Conservation (phyloP, 2,329 filamentous ascomycete species). For the Peltaster fructicola region DNA sequence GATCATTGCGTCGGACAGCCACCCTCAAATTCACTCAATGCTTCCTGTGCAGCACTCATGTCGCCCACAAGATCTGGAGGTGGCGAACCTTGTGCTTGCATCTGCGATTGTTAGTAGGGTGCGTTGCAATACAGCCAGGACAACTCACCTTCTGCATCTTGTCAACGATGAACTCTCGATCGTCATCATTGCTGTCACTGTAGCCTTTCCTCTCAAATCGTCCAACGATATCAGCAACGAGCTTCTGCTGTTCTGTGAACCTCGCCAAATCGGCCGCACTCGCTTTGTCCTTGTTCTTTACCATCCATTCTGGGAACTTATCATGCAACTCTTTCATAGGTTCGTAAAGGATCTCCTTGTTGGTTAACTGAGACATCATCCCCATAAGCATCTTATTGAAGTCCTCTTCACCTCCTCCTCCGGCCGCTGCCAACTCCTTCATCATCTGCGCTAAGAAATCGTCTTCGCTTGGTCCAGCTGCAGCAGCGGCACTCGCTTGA, state of each 20-base stretch:
- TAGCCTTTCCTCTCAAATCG: conserved; percentile 76
- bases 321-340: conserved; percentile 94
- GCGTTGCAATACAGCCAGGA: conserved; percentile 1
- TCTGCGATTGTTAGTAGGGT: conserved; percentile 43
- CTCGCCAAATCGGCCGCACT: conserved; percentile 56
- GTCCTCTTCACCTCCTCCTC: conserved; percentile 51
- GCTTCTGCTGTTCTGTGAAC: conserved; percentile 60
- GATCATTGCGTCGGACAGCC: conserved; percentile 44
- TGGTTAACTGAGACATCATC: conserved; percentile 98
- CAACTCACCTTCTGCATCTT: conserved; percentile 81
- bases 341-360: conserved; percentile 95
- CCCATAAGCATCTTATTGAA: conserved; percentile 88
- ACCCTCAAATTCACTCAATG: conserved; percentile 35
- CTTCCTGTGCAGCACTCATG: conserved; percentile 65
- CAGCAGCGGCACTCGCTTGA: conserved; percentile 62
- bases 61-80: conserved; percentile 83
- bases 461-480: conserved; percentile 36
- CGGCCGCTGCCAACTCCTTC: conserved; percentile 56
- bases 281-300: conserved; percentile 59
- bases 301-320: conserved; percentile 83
- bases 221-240: conserved; percentile 72
- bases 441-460: conserved; percentile 86
- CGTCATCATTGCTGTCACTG: conserved; percentile 60
- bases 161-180: conserved; percentile 87
- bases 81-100: conserved; percentile 89